Percentiles rank a stretch among this genome's conserved stretches.
Evolutionary conservation across 1,284 basidiomycete genomes (phyloP).

Genomic region (Afroboletus lepidellus): DNA sequence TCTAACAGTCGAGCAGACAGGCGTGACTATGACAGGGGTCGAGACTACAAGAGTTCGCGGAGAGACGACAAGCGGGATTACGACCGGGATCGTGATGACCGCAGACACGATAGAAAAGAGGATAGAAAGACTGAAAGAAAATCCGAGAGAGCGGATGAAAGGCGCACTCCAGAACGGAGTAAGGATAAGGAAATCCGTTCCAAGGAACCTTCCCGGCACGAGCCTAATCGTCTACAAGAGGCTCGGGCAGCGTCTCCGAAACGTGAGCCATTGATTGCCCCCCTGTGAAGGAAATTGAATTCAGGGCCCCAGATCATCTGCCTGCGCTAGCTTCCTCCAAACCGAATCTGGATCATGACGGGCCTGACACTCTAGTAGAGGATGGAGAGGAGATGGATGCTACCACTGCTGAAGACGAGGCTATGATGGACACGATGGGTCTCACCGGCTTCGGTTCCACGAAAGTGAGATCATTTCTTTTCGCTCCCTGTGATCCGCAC

Average conservation of each 20-base stretch:
- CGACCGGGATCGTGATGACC: slow-evolving; percentile 40
- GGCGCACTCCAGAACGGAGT: slow-evolving; percentile 21
- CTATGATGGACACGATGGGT: slow-evolving; percentile 92
- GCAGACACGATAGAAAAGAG: slow-evolving; percentile 37
- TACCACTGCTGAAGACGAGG: slow-evolving; percentile 70
- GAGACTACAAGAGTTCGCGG: slow-evolving; percentile 42
- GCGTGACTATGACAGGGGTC: slow-evolving; percentile 31
- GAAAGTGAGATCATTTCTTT: slow-evolving; percentile 56
- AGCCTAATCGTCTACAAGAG: slow-evolving; percentile 23
- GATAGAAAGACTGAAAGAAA: slow-evolving; percentile 30
- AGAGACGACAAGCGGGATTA: slow-evolving; percentile 37
- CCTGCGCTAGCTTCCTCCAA: slow-evolving; percentile 22
- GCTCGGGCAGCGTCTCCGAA: slow-evolving; percentile 18
- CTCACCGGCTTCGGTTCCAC: slow-evolving; percentile 86
- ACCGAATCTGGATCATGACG: slow-evolving; percentile 37
- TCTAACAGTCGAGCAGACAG: slow-evolving; percentile 27
- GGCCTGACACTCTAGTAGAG: slow-evolving; percentile 44
- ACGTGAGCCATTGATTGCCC: slow-evolving; percentile 21
- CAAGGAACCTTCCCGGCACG: slow-evolving; percentile 24
- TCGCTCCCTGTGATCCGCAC: not conserved
- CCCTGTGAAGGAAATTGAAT: slow-evolving; percentile 5
- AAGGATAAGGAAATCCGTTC: slow-evolving; percentile 25
- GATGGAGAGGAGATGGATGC: slow-evolving; percentile 69
- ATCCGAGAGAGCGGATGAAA: slow-evolving; percentile 22
- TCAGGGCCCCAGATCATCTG: slow-evolving; percentile 7